Evolutionary conservation across 768 basidiomycete species (phyloP), one percentile per base, ranked within the genome.

Genomic region (Kwoniella botswanensis): DNA sequence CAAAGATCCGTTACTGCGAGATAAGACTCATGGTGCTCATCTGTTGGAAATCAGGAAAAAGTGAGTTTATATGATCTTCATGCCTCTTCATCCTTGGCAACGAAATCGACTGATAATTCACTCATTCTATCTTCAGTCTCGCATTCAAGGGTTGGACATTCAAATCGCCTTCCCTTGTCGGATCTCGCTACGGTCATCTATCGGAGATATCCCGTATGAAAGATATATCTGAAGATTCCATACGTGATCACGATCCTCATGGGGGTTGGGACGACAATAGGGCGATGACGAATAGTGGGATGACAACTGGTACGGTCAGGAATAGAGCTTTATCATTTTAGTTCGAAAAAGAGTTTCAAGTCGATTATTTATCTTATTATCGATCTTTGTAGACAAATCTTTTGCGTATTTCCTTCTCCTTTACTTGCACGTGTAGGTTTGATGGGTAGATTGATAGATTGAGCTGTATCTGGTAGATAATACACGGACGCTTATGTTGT

Each of bases 1-100:
- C 46, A 89, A 91, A 75, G 96, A 98, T 84, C 94, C 93, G 15
- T 85, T 99, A 76, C 88, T 98, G 67, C 88, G 90, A 65, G 89
- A 98, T 85, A 90, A 90, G 83, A 86, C 90, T 65, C 90, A 97
- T 81, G 95, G 96, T 56, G 88, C 89, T 71, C 88, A 92, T 80
- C 90, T 97, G 73, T 87, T 98, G 81, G 89, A 93, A 78, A 90
- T 95, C 72, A 90, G 95, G 77, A 98, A 98, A 85, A 90, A 72
- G 80, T 79, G 54, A 72, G 79, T 73, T 0, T 13, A 18, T 56
- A n/a, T 24, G 22, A n/a, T 52, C 50, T 54, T 50, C 26, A 56
- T 53, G 21, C n/a, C 43, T 22, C 18, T 15, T 21, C n/a, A 15
- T 54, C 55, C 41, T 15, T 22, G 10, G 15, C n/a, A 35, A 9